Conservation (phyloP, 2,329 filamentous ascomycete genomes). For the Trichoderma sp. region DNA sequence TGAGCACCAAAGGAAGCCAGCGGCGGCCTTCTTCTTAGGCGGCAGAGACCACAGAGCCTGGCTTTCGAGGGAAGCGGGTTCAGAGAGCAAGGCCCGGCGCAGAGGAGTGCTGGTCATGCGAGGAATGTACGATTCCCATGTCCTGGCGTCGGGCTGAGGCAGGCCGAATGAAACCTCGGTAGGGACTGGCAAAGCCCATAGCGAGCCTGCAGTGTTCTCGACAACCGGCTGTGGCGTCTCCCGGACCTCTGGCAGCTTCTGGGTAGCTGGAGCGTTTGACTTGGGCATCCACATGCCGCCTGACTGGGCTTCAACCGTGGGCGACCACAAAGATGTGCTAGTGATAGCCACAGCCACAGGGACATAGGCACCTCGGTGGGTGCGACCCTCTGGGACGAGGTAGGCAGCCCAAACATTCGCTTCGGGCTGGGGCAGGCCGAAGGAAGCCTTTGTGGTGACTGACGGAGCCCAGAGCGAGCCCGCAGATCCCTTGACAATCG, state of each 20-base stretch:
- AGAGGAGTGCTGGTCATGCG: neutral
- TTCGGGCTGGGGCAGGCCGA: constrained; percentile 12
- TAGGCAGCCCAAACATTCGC: neutral
- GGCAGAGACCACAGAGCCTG: constrained; percentile 8
- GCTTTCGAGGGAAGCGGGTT: neutral
- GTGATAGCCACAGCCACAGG: neutral
- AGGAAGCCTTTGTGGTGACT: neutral
- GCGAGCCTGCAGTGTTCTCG: neutral
- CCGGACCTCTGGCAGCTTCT: neutral
- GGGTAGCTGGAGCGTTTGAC: neutral
- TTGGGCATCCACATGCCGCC: constrained; percentile 14
- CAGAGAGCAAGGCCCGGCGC: neutral
- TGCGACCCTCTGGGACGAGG: no score
- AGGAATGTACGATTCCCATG: constrained; percentile 14
- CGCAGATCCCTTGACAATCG: no score
- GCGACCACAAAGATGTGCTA: constrained; percentile 18
- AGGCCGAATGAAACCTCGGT: constrained; percentile 7
- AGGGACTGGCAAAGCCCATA: constrained; percentile 3
- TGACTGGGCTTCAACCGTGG: neutral
- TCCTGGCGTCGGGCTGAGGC: constrained; percentile 1
- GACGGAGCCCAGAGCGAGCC: constrained; percentile 8
- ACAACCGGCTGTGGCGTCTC: no score
- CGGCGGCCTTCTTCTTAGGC: neutral
- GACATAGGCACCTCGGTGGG: no score
- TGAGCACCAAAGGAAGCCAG: constrained; percentile 12